phyloP scores from a whole-genome alignment of 1,284 basidiomycete genomes.

The Gomphus sp. region DNA sequence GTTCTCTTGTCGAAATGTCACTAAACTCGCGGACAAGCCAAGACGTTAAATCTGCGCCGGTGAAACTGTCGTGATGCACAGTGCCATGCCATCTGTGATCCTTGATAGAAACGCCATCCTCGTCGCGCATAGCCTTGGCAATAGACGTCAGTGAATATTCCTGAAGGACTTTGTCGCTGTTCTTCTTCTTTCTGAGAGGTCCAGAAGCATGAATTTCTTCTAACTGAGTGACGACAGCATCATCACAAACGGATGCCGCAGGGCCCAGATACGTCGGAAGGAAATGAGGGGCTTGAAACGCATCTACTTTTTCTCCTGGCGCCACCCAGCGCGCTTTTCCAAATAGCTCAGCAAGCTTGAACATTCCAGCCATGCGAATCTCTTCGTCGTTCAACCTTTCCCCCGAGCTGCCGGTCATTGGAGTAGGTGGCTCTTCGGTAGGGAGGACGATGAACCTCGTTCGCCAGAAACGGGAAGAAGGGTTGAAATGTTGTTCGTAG shows the following conservation, averaged over 20 bases:
- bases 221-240: constrained; percentile 64
- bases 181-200: constrained; percentile 67
- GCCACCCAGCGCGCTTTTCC: constrained; percentile 70
- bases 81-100: constrained; percentile 66
- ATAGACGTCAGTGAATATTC: constrained; percentile 53
- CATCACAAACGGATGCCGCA: constrained; percentile 68
- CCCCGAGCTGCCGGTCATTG: constrained; percentile 43
- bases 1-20: constrained; percentile 71
- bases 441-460: constrained; percentile 95
- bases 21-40: constrained; percentile 84
- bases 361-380: constrained; percentile 80
- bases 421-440: constrained; percentile 54
- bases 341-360: constrained; percentile 86
- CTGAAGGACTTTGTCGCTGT: constrained; percentile 60
- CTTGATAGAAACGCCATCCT: constrained; percentile 69
- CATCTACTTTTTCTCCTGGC: constrained; percentile 47
- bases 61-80: constrained; percentile 72
- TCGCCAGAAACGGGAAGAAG: constrained; percentile 85
- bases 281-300: constrained; percentile 49
- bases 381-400: constrained; percentile 82
- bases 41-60: constrained; percentile 76
- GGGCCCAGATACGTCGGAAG: constrained; percentile 78
- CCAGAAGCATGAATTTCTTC: constrained; percentile 66
- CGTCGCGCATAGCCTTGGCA: constrained; percentile 73
- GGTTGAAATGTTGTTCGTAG: constrained; percentile 74